Evolutionary conservation across 352 stramenopile species (phyloP).

Genomic region (Phytophthora uliginosa): DNA sequence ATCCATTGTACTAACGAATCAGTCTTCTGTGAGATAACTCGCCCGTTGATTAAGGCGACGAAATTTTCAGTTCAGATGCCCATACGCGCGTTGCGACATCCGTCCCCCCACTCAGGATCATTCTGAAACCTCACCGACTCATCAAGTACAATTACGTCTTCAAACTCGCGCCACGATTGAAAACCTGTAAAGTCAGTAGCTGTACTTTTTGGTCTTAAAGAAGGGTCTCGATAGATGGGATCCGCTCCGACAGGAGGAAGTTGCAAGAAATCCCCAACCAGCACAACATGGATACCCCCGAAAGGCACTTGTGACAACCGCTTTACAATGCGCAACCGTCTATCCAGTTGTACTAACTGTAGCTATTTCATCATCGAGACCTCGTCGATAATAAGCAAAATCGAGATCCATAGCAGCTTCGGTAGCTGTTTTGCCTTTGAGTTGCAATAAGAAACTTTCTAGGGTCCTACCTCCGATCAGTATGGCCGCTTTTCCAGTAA

Average conservation of each 20-base stretch:
- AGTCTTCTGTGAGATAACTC: no score
- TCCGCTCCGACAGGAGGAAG: slow-evolving; percentile 8
- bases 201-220: background rate
- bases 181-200: no score
- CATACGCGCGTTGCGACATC: no score
- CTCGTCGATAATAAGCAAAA: slow-evolving; percentile 1
- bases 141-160: slow-evolving; percentile 1
- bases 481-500: slow-evolving; percentile 6
- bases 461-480: background rate
- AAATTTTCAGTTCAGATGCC: no score
- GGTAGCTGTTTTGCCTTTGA: background rate
- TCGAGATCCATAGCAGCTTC: background rate
- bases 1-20: no score
- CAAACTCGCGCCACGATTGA: slow-evolving; percentile 7
- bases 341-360: slow-evolving; percentile 1
- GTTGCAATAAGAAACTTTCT: slow-evolving; percentile 3
- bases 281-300: background rate
- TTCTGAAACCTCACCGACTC: slow-evolving; percentile 29
- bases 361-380: slow-evolving; percentile 11
- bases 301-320: background rate
- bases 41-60: no score
- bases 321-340: background rate
- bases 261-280: slow-evolving; percentile 6
- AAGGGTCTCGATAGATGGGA: slow-evolving; percentile 6
- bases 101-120: slow-evolving; percentile 8